These are phyloP conservation scores for Acmispon strigosus DNA, from an alignment of 306 rosid genomes.

Conservation along the genomic window DNA sequence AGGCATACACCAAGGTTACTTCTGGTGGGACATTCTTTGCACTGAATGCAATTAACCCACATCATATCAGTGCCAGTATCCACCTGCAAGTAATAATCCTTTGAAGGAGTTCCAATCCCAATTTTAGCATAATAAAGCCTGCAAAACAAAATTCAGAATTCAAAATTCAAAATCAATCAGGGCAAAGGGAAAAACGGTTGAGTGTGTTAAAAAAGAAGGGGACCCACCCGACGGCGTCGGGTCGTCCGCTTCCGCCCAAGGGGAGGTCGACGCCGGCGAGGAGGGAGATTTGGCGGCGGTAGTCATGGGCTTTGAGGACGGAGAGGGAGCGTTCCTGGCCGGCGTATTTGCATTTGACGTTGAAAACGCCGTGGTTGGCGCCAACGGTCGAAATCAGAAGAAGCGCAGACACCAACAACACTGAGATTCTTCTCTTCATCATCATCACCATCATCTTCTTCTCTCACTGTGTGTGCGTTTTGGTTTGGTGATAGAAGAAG, in stretches of 20 bases:
- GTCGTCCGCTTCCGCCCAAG: conserved; percentile 90
- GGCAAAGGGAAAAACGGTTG: not conserved
- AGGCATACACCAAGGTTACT: conserved; percentile 84
- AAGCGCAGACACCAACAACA: not conserved
- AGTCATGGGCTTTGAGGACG: conserved; percentile 78
- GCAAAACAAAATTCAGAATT: not conserved
- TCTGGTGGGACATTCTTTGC: conserved; percentile 74
- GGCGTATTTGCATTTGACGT: conserved; percentile 74
- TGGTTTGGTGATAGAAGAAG: too few species aligned
- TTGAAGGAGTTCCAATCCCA: conserved; percentile 91
- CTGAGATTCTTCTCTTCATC: not conserved
- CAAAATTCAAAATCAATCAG: not conserved
- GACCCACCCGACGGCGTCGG: conserved; percentile 73
- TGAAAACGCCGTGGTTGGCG: conserved; percentile 59
- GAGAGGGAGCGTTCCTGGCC: conserved; percentile 62
- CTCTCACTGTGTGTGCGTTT: too few species aligned
- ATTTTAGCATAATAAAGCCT: conserved; percentile 96
- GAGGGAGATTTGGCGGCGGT: conserved; percentile 67
- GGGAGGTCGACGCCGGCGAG: conserved; percentile 93
- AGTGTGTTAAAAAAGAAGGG: not conserved
- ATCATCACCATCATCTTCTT: not conserved
- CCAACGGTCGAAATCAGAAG: conserved; percentile 18
- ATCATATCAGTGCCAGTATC: conserved; percentile 96
- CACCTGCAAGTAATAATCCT: conserved; percentile 85
- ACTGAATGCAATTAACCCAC: conserved; percentile 96